phyloP scores from a whole-genome alignment of 1,284 basidiomycete species.

The Sutorius eximius region DNA sequence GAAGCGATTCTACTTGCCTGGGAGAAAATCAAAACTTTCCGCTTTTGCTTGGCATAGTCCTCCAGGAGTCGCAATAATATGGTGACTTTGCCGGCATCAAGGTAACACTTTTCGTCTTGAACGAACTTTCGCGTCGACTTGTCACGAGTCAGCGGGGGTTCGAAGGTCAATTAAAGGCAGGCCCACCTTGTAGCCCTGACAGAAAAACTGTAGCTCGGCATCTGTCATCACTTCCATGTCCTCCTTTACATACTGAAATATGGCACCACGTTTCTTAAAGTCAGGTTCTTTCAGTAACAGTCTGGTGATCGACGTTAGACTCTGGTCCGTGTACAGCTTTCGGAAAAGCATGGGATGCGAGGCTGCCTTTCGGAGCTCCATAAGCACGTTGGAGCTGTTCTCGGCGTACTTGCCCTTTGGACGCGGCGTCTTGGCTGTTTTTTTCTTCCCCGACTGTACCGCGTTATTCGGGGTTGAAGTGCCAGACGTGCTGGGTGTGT shows the following conservation, averaged over 20 bases:
- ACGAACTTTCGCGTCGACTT: constrained; percentile 81
- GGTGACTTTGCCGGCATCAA: constrained; percentile 89
- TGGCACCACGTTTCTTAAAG: constrained; percentile 76
- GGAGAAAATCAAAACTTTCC: constrained; percentile 91
- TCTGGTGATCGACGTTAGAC: constrained; percentile 74
- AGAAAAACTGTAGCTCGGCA: constrained; percentile 85
- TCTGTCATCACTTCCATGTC: constrained; percentile 96
- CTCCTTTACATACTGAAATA: constrained; percentile 83
- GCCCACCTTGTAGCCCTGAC: constrained; percentile 75
- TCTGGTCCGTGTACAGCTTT: constrained; percentile 77
- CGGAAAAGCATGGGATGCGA: constrained; percentile 97
- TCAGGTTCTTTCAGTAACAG: constrained; percentile 90
- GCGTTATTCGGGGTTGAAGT: constrained; percentile 38
- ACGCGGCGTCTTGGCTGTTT: constrained; percentile 43
- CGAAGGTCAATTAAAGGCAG: neutral
- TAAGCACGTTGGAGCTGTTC: constrained; percentile 87
- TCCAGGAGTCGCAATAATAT: constrained; percentile 74
- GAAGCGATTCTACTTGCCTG: constrained; percentile 53
- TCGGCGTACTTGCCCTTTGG: constrained; percentile 70
- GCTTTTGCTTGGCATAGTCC: constrained; percentile 66
- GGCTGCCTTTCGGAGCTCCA: constrained; percentile 95
- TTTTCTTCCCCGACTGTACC: constrained; percentile 46
- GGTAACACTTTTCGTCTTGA: constrained; percentile 74
- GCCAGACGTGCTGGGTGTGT: constrained; percentile 37
- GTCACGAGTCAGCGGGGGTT: constrained; percentile 7